Evolutionary conservation across 2,329 filamentous ascomycete genomes (phyloP).

Genomic region (Phialemoniopsis sp.): DNA sequence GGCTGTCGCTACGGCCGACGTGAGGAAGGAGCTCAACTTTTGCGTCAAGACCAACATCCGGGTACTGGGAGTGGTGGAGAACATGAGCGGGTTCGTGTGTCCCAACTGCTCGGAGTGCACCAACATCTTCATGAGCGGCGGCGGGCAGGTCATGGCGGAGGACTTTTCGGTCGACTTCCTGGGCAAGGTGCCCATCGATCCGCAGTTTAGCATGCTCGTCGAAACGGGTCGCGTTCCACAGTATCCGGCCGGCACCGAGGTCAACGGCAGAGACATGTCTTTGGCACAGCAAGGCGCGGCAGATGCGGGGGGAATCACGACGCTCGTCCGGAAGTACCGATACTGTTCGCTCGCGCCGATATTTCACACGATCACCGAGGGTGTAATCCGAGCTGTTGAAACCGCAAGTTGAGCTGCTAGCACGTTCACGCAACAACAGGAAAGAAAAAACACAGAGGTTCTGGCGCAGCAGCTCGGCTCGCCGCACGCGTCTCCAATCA

Average conservation of each 20-base stretch:
- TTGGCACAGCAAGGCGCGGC: conserved; percentile 15
- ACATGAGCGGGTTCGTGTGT: conserved; percentile 93
- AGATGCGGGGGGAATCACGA: conserved; percentile 29
- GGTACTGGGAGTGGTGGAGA: conserved; percentile 88
- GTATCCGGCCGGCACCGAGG: conserved; percentile 65
- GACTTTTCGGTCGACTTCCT: conserved; percentile 83
- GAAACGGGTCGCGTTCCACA: conserved; percentile 65
- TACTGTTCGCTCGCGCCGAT: conserved; percentile 66
- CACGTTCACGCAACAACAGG: too few relatives aligned
- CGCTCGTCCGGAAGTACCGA: conserved; percentile 68
- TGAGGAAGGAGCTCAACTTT: conserved; percentile 92
- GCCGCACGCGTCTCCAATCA: too few relatives aligned
- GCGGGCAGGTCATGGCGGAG: conserved; percentile 81
- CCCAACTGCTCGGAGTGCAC: conserved; percentile 79
- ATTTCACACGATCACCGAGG: conserved; percentile 60
- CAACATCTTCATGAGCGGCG: conserved; percentile 88
- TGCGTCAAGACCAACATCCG: conserved; percentile 77
- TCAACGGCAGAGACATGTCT: conserved; percentile 54
- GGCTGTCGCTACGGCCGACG: conserved; percentile 87
- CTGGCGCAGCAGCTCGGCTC: too few relatives aligned
- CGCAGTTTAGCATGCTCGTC: conserved; percentile 82
- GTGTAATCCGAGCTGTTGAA: conserved; percentile 33
- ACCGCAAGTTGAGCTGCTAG: conserved; percentile 14
- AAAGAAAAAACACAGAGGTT: too few relatives aligned
- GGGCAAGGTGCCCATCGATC: conserved; percentile 86